Conservation (phyloP, 2,329 filamentous ascomycete genomes). For the Colletotrichum sp. region DNA sequence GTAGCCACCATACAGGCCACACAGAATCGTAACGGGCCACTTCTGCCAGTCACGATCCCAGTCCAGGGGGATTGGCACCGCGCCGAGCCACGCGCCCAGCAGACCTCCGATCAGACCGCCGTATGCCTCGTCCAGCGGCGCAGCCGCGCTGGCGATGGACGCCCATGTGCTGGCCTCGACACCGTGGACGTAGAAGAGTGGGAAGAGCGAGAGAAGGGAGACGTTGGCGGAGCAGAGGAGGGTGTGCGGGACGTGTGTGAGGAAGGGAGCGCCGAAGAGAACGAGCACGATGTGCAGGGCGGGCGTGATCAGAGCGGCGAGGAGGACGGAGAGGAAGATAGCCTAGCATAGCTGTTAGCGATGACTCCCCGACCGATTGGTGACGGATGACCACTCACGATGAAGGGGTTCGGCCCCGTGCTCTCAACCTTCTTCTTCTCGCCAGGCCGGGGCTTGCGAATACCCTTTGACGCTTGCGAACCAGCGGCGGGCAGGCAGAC, state of each 20-base stretch:
- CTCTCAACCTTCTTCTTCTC: constrained; percentile 58
- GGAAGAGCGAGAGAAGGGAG: constrained; percentile 77
- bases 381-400: constrained; percentile 42
- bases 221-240: constrained; percentile 82
- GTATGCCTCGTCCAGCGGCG: constrained; percentile 83
- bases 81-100: constrained; percentile 89
- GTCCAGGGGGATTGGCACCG: constrained; percentile 93
- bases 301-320: constrained; percentile 77
- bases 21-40: constrained; percentile 92
- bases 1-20: constrained; percentile 82
- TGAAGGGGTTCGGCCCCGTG: constrained; percentile 47
- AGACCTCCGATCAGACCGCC: constrained; percentile 80
- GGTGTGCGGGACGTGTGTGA: constrained; percentile 81
- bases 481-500: constrained; percentile 69
- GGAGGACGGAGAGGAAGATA: constrained; percentile 48
- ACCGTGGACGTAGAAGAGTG: constrained; percentile 85
- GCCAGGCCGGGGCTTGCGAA: constrained; percentile 57
- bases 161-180: constrained; percentile 76
- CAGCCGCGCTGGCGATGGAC: constrained; percentile 67
- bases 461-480: constrained; percentile 41
- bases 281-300: constrained; percentile 68
- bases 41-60: constrained; percentile 99
- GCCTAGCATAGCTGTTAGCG: constrained; percentile 34
- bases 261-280: constrained; percentile 90
- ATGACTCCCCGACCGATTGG: background rate